Percentiles rank a stretch among this genome's conserved stretches.
phyloP scores from a whole-genome alignment of 2,329 filamentous ascomycete genomes.

The Catunica adiposa region DNA sequence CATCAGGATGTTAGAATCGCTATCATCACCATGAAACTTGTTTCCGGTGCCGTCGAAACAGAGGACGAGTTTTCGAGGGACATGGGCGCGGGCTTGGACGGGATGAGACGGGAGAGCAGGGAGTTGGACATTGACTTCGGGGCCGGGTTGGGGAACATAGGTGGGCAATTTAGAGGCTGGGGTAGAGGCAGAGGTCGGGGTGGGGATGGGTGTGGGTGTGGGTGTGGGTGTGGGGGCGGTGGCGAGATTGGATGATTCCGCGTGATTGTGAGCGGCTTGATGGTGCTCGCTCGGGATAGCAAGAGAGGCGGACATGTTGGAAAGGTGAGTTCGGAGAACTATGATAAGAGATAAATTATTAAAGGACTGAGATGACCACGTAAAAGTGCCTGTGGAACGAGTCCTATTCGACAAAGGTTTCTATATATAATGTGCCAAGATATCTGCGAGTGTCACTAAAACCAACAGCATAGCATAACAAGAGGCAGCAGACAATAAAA shows the following conservation, averaged over 20 bases:
- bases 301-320: background rate
- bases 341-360: no score
- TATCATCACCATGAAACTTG: constrained; percentile 46
- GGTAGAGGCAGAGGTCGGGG: background rate
- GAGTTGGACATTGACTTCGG: constrained; percentile 3
- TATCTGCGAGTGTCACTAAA: no score
- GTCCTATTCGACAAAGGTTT: no score
- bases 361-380: no score
- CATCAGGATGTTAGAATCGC: constrained; percentile 50
- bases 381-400: no score
- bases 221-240: background rate
- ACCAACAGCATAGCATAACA: no score
- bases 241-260: no score
- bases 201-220: background rate
- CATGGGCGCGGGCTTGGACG: constrained; percentile 11
- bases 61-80: constrained; percentile 34
- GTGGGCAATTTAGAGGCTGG: no score
- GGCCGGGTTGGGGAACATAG: background rate
- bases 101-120: background rate
- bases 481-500: no score
- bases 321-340: no score
- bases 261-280: no score
- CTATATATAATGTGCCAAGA: no score
- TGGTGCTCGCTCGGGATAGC: background rate
- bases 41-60: constrained; percentile 50